Evolutionary conservation across 1,284 basidiomycete genomes (phyloP).

Genomic region (Jaminaea rosea): DNA sequence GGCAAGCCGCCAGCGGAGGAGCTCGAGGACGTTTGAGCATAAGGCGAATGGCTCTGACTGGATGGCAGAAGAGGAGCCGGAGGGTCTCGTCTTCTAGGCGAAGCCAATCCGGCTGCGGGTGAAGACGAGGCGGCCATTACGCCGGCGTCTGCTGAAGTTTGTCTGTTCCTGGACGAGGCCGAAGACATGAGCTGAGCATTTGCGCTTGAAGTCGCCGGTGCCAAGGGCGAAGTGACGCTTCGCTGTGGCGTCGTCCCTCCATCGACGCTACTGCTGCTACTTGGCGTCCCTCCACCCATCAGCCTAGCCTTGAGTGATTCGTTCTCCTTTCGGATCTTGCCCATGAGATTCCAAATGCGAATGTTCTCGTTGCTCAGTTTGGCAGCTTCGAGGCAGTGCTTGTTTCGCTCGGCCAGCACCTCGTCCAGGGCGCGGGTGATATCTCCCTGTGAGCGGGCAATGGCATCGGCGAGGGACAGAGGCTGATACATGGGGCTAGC

Average conservation of each 20-base stretch:
- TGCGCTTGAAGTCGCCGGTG: no score
- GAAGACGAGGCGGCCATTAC: no score
- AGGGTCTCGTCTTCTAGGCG: no score
- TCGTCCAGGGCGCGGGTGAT: conserved; percentile 27
- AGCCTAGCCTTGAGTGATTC: conserved; percentile 33
- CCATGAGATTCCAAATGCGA: conserved; percentile 40
- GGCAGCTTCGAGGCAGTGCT: conserved; percentile 26
- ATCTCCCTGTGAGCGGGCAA: conserved; percentile 20
- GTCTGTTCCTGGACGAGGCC: no score
- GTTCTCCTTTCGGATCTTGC: conserved; percentile 35
- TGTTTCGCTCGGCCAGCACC: conserved; percentile 34
- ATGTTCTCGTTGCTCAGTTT: conserved; percentile 37
- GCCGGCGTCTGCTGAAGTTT: no score
- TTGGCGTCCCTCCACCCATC: background rate
- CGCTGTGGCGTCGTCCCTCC: no score
- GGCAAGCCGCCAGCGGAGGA: no score
- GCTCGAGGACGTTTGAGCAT: background rate
- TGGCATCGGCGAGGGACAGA: conserved; percentile 26
- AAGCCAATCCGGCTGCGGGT: no score
- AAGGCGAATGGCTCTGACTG: background rate
- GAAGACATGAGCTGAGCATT: no score
- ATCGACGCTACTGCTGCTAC: no score
- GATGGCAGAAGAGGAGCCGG: conserved; percentile 10
- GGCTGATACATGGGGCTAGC: conserved; percentile 14
- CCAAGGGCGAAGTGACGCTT: no score